A percentile compares a stretch with the other conserved stretches of the same genome.
These are phyloP conservation scores for Xylaria bambusicola DNA, from an alignment of 495 filamentous ascomycete species.

Conservation along the genomic window DNA sequence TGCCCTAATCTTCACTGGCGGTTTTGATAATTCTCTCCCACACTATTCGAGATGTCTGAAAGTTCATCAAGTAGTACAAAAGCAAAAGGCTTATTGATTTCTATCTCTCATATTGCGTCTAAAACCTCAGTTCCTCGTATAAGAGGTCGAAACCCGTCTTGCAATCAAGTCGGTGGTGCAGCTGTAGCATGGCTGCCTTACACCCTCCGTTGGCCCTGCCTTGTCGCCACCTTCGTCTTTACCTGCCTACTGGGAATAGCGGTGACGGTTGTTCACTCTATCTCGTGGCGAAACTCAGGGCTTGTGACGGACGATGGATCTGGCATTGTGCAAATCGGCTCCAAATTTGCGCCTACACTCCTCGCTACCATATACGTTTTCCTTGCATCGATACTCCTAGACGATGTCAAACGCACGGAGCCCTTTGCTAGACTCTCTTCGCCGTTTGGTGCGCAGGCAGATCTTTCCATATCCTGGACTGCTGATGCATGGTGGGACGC, in stretches of 20 bases:
- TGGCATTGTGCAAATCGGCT: constrained; percentile 33
- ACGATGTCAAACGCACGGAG: constrained; percentile 40
- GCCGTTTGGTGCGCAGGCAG: constrained; percentile 27
- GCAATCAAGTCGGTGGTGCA: background rate
- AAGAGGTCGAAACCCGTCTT: background rate
- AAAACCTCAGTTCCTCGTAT: background rate
- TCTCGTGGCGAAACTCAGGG: constrained; percentile 28
- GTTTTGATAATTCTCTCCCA: too few species aligned
- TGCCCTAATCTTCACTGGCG: too few species aligned
- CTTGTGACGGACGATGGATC: constrained; percentile 35
- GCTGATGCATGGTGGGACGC: constrained; percentile 34
- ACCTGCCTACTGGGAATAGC: constrained; percentile 25
- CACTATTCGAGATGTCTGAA: background rate
- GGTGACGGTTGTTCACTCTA: constrained; percentile 15
- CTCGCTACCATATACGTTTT: constrained; percentile 38
- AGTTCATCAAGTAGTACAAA: background rate
- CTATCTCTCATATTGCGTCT: background rate
- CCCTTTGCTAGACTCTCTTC: constrained; percentile 37
- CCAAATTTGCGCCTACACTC: constrained; percentile 37
- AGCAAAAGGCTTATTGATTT: background rate
- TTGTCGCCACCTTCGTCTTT: constrained; percentile 21
- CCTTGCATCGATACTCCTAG: constrained; percentile 29
- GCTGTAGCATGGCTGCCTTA: constrained; percentile 25
- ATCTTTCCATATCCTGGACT: constrained; percentile 28
- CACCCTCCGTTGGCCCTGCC: constrained; percentile 22